Evolutionary conservation across 2,329 filamentous ascomycete genomes (phyloP), one percentile per base, ranked within the genome.

Genomic region (Rhynchosporium agropyri): DNA sequence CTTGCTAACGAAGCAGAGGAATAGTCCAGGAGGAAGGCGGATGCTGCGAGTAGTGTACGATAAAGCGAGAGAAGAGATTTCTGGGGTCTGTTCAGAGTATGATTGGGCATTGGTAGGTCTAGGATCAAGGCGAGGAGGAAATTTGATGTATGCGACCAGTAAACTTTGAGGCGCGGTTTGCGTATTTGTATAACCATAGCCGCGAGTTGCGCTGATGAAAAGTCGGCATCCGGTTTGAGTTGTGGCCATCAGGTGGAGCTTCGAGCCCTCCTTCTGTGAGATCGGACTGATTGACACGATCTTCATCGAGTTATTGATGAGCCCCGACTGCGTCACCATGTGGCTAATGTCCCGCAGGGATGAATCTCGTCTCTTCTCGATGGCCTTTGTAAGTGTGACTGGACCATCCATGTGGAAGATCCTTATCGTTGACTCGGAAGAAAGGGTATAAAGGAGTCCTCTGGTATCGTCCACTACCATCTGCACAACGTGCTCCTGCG

Each of bases 71-170:
- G 81, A 85, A 67, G 81, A 79, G 1, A 67, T 69, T 40, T 75
- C 70, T 6, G 70, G 71, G 12, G 68, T 59, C 33, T 67, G 62
- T 6, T 61, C 60, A 43, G 63, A 51, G 40, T 66, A 68, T 68
- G 61, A 64, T 68, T 68, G 71, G 66, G 65, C 65, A 59, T 62
- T 60, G 58, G 59, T 65, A 66, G 66, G 66, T 76, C 61, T 70
- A 29, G 65, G 68, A 54, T 62, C 74, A 51, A 63, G 68, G 45
- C 79, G 76, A 0, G 95, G 95, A 1, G 96, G 95, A 63, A 97
- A 96, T 74, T 95, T 96, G 76, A 99, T 91, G 73, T 96, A 95
- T 70, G 96, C 90, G n/a, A 97, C 87, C 76, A 97, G 93, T 92
- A 99, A 97, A 77, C 92, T 97, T 70, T 91, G 93, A 0, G 95